These are phyloP conservation scores for Erodium chrysanthum DNA, from an alignment of 441 rosid genomes.

Conservation along the genomic window DNA sequence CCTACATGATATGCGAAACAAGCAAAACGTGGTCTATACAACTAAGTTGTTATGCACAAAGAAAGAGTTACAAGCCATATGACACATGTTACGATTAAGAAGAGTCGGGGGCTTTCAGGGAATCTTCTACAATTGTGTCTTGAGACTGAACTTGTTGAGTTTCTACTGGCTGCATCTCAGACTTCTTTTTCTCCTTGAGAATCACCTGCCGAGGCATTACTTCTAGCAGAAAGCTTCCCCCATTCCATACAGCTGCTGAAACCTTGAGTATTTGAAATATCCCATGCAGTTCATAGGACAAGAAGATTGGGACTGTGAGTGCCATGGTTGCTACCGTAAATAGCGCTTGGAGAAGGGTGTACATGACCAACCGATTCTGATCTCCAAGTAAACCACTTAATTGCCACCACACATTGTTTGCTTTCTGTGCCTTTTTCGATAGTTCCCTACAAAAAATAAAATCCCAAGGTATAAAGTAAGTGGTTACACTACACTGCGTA, in stretches of 20 bases:
- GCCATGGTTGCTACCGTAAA: constrained; percentile 91
- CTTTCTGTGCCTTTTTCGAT: constrained; percentile 78
- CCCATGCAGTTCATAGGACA: constrained; percentile 56
- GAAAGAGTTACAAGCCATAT: neutral
- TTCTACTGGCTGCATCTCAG: constrained; percentile 33
- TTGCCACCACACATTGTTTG: constrained; percentile 79
- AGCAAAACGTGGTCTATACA: neutral
- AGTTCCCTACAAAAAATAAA: constrained; percentile 42
- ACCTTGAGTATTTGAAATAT: constrained; percentile 74
- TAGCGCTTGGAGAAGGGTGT: constrained; percentile 57
- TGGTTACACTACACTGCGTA: neutral
- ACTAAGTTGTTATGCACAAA: neutral
- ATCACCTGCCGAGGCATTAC: constrained; percentile 87
- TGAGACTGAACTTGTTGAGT: constrained; percentile 22
- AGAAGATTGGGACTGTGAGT: constrained; percentile 77
- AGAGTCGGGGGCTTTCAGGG: neutral
- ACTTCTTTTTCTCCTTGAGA: constrained; percentile 62
- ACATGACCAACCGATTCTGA: constrained; percentile 71
- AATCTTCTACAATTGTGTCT: constrained; percentile 4
- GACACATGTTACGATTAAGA: neutral
- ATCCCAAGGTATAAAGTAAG: constrained; percentile 7
- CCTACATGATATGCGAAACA: neutral
- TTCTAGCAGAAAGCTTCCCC: constrained; percentile 79
- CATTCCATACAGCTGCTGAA: constrained; percentile 83
- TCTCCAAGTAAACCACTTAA: constrained; percentile 74